Evolutionary conservation across 2,329 filamentous ascomycete genomes (phyloP).

Genomic region (Phoma sp.): DNA sequence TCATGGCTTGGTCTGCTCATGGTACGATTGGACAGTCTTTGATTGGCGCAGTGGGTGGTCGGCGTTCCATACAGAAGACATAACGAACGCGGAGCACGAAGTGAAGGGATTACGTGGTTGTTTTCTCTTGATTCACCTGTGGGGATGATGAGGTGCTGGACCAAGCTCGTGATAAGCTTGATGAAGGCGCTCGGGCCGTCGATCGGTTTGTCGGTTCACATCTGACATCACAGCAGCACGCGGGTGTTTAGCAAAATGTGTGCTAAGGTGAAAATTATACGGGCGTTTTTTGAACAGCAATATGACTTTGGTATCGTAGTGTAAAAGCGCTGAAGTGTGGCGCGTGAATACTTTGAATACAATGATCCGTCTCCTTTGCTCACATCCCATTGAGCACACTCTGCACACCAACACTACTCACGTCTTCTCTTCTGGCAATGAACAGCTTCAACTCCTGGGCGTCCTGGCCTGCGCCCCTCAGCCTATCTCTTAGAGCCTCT

Average conservation of each 20-base stretch:
- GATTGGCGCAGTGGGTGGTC: not conserved
- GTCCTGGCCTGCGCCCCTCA: slow-evolving; percentile 55
- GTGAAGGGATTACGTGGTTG: not conserved
- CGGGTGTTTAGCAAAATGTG: not conserved
- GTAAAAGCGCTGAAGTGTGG: not conserved
- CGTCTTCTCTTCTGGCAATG: slow-evolving; percentile 85
- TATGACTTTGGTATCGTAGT: not conserved
- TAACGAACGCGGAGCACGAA: not conserved
- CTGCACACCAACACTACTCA: slow-evolving; percentile 79
- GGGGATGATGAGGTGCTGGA: not conserved
- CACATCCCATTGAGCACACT: slow-evolving; percentile 69
- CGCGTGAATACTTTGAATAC: not conserved
- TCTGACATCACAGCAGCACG: not conserved
- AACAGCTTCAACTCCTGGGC: slow-evolving; percentile 74
- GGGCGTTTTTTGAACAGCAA: not conserved
- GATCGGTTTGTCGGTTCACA: slow-evolving; percentile 6
- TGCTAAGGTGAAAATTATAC: not conserved
- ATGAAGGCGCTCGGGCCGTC: slow-evolving; percentile 9
- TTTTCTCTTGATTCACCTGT: not conserved
- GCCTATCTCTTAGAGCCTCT: slow-evolving; percentile 58
- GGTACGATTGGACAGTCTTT: not conserved
- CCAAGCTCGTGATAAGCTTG: slow-evolving; percentile 1
- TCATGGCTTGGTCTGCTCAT: slow-evolving; percentile 11
- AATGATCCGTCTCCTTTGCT: not conserved
- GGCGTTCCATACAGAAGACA: not conserved